phyloP scores from a whole-genome alignment of 2,329 filamentous ascomycete genomes.

The Pseudogymnoascus sp. region DNA sequence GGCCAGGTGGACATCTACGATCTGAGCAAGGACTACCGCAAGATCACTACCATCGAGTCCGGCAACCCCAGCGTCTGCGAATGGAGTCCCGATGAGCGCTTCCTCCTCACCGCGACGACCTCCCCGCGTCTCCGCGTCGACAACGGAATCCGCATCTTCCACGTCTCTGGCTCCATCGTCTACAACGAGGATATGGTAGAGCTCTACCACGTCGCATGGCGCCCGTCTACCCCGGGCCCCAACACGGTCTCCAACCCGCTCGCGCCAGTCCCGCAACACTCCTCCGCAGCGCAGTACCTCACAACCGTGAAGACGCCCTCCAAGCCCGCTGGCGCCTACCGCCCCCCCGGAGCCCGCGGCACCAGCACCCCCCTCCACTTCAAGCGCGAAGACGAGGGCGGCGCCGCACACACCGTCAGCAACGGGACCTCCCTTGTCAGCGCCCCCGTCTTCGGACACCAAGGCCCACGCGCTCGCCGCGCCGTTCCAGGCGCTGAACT shows the following conservation, averaged over 20 bases:
- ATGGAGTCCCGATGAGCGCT: slow-evolving; percentile 93
- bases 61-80: slow-evolving; percentile 93
- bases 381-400: slow-evolving; percentile 95
- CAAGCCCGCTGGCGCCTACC: slow-evolving; percentile 94
- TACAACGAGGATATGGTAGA: slow-evolving; percentile 94
- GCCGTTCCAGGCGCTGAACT: slow-evolving; percentile 82
- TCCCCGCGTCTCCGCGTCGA: slow-evolving; percentile 91
- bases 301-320: slow-evolving; percentile 86
- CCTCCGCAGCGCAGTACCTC: slow-evolving; percentile 73
- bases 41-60: slow-evolving; percentile 88
- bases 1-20: slow-evolving; percentile 98
- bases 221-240: slow-evolving; percentile 55
- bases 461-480: slow-evolving; percentile 51
- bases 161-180: slow-evolving; percentile 79
- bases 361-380: slow-evolving; percentile 84
- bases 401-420: slow-evolving; percentile 72
- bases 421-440: slow-evolving; percentile 60
- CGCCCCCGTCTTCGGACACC: slow-evolving; percentile 70
- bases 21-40: slow-evolving; percentile 84
- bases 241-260: slow-evolving; percentile 56
- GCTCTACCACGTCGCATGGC: slow-evolving; percentile 84
- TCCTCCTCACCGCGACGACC: slow-evolving; percentile 95
- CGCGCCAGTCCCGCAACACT: slow-evolving; percentile 63
- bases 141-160: slow-evolving; percentile 93
- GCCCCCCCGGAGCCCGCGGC: slow-evolving; percentile 86